Evolutionary conservation across 2,329 filamentous ascomycete genomes (phyloP), one percentile per base, ranked within the genome.

Genomic region (Exophiala mesophila): DNA sequence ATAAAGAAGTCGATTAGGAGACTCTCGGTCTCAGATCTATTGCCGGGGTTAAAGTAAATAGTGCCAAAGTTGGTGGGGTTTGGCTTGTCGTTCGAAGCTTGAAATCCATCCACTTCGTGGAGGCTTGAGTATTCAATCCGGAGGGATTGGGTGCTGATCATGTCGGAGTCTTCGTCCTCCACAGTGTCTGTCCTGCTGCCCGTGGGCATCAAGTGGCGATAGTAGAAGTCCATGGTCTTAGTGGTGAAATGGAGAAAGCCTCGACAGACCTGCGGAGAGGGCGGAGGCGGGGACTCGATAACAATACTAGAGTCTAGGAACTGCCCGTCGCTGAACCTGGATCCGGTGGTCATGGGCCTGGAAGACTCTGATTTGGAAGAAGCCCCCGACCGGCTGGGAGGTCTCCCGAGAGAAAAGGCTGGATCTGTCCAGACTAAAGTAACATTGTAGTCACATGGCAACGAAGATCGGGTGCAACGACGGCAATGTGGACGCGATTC

Each of bases 61-160:
- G 24, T 28, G 24, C 24, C 24, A 8, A 28, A 28, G 8, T 28
- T 28, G 24, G 24, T 8, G n/a, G n/a, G 24, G 24, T 8, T 28
- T 28, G 24, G 24, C 24, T 28, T 28, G 24, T 28, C 24, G 24
- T n/a, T 28, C 24, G 24, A 28, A 28, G n/a, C n/a, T 28, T 28
- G 24, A 28, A n/a, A 28, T 28, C 24, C 24, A 28, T 28, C 24
- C 24, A 28, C n/a, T 28, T 28, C 8, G 24, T 28, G 24, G 24
- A 28, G 8, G 24, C 24, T 28, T 28, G 24, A n/a, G 24, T 28
- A 8, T 28, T 28, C 24, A n/a, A 8, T 28, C 24, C 24, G 24
- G n/a, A n/a, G 24, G 24, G 24, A 28, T 28, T 28, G 24, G 24
- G 24, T 28, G 24, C 24, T 28, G 24, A n/a, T 28, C 24, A 28